Percentiles rank a stretch among this genome's conserved stretches.
These are phyloP conservation scores for Populus hybrid DNA, from an alignment of 441 rosid species.

Conservation along the genomic window DNA sequence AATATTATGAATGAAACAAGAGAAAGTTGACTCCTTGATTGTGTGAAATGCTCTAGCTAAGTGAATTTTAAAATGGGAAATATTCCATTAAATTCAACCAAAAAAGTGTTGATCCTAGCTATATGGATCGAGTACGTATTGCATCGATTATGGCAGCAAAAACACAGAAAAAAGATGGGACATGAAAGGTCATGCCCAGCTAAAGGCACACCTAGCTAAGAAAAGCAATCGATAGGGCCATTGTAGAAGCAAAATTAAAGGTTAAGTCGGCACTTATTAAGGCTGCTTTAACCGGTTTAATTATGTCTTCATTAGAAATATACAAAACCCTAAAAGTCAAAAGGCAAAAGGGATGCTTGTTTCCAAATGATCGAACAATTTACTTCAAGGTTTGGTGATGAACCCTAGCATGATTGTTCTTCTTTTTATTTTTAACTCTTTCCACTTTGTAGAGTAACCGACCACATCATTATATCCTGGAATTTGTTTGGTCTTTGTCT, in stretches of 20 bases:
- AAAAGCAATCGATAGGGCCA: background rate
- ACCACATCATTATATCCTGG: conserved; percentile 16
- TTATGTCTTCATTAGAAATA: conserved; percentile 23
- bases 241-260: background rate
- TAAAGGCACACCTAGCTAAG: background rate
- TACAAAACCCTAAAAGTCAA: conserved; percentile 20
- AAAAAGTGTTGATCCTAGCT: background rate
- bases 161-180: background rate
- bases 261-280: background rate
- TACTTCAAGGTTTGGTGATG: background rate
- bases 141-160: background rate
- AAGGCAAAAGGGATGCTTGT: conserved; percentile 21
- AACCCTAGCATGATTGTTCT: background rate
- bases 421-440: background rate
- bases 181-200: background rate
- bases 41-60: too few relatives aligned
- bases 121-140: too few relatives aligned
- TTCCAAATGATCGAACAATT: conserved; percentile 20
- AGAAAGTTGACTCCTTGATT: too few relatives aligned
- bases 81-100: background rate
- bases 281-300: conserved; percentile 17
- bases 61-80: too few relatives aligned
- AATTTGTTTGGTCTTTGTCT: conserved; percentile 8
- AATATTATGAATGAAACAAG: too few relatives aligned
- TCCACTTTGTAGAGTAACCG: conserved; percentile 7